Base-by-base conservation (phyloP, 805 yeast genomes). In the Henningerozyma blattae region DNA sequence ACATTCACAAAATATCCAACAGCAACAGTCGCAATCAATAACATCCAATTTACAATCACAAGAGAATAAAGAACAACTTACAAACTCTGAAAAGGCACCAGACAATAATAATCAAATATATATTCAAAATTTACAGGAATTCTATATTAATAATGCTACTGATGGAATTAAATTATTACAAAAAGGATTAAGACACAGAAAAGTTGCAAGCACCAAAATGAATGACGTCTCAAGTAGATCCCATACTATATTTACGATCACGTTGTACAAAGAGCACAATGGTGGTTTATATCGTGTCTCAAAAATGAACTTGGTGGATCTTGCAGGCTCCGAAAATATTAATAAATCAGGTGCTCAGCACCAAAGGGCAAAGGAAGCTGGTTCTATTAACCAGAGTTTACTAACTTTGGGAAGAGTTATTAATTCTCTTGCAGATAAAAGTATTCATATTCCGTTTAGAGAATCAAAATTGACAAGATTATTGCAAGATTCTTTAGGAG, bases 281-380 rank as follows among this genome's bases (percentile, higher is more conserved):
- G 59, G 58, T 16, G 76, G 71, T 36, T 44, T 62, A 17, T 67
- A 68, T 39, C 61, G 75, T 16, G 42, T 45, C 9, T 56, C 56
- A 20, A 60, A 58, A 16, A 56, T 62, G 27, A 70, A 84, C 25
- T 65, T 89, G 35, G 97, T 89, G 5, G 97, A 89, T 60, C 65
- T 89, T 42, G 98, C 97, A 0, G 97, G 98, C 1, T 82, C 94
- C 4, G 98, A 89, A 54, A 87, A 87, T 52, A 78, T 89, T 34
- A 65, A 85, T 27, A 17, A 32, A 46, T 82, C 95, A 0, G 98
- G 98, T 3, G 95, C 96, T 0, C 66, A 73, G 17, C 76, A 81
- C 44, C 79, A 75, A 50, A 67, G 95, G 29, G 95, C 95, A 0
- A 76, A 85, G 44, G 98, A 89, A 51, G 95, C 96, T 0, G 96